Percentiles rank a stretch among this genome's conserved stretches.
phyloP scores from a whole-genome alignment of 306 rosid species.

The Vicia sativa region DNA sequence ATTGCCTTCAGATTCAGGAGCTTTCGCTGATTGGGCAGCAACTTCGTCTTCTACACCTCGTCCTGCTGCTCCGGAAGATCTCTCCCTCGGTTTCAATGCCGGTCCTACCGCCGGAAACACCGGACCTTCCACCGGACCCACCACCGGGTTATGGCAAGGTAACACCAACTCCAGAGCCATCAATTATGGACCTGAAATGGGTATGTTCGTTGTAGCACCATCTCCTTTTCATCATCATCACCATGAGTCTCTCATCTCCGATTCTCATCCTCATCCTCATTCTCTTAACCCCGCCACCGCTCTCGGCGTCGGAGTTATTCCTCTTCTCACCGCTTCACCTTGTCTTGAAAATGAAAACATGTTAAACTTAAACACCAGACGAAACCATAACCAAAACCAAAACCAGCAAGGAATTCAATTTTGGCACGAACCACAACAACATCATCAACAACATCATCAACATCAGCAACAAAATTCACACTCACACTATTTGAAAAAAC shows the following conservation, averaged over 20 bases:
- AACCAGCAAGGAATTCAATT: conserved; percentile 64
- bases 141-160: conserved; percentile 49
- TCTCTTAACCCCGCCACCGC: conserved; percentile 75
- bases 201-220: conserved; percentile 70
- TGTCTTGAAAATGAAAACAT: conserved; percentile 45
- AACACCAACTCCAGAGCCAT: conserved; percentile 35
- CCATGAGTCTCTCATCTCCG: conserved; percentile 38
- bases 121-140: conserved; percentile 49
- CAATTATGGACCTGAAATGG: conserved; percentile 73
- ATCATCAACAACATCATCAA: conserved; percentile 28
- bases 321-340: conserved; percentile 64
- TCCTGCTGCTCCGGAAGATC: conserved; percentile 62
- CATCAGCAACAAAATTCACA: neutral
- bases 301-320: conserved; percentile 84
- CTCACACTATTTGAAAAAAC: conserved; percentile 59
- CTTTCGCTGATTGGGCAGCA: conserved; percentile 90
- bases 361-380: neutral
- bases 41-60: conserved; percentile 49
- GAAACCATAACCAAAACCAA: conserved; percentile 28
- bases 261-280: conserved; percentile 54
- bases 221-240: conserved; percentile 52
- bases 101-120: conserved; percentile 51
- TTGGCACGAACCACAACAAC: conserved; percentile 65
- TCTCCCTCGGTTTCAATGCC: conserved; percentile 94
- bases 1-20: conserved; percentile 88